Evolutionary conservation across 345 rosid species (phyloP).

Genomic region (Crucihimalaya himalaica): DNA sequence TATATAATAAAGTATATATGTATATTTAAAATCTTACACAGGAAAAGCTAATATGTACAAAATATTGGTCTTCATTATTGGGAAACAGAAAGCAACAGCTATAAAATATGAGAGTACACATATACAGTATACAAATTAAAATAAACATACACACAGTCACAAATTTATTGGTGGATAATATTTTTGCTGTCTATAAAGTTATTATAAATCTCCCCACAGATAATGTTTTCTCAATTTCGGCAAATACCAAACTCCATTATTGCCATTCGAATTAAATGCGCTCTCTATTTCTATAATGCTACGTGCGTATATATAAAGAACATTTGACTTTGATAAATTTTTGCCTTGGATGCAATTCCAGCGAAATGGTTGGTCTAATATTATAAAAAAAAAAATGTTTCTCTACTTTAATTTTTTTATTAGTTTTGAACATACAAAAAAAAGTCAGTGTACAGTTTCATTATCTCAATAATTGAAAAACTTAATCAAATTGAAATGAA

Average conservation of each 20-base stretch:
- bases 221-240: constrained; percentile 50
- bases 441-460: neutral
- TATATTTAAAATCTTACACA: neutral
- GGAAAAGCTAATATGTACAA: constrained; percentile 28
- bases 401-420: neutral
- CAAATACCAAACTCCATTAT: constrained; percentile 48
- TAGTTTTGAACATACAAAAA: neutral
- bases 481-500: neutral
- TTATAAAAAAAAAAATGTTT: constrained; percentile 1
- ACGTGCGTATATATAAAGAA: neutral
- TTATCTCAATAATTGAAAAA: constrained; percentile 1
- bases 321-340: constrained; percentile 23
- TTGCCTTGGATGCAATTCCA: constrained; percentile 16
- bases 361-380: constrained; percentile 28
- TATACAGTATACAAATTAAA: constrained; percentile 1
- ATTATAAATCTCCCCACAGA: constrained; percentile 32
- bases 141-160: constrained; percentile 15
- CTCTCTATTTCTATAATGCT: neutral
- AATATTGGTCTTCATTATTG: constrained; percentile 20
- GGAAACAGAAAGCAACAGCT: constrained; percentile 21
- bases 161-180: constrained; percentile 16
- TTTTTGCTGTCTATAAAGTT: neutral
- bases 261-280: constrained; percentile 35
- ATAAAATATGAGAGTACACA: neutral
- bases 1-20: neutral